Conservation (phyloP, 257 asterid genomes). For the Solanum virginianum region DNA sequence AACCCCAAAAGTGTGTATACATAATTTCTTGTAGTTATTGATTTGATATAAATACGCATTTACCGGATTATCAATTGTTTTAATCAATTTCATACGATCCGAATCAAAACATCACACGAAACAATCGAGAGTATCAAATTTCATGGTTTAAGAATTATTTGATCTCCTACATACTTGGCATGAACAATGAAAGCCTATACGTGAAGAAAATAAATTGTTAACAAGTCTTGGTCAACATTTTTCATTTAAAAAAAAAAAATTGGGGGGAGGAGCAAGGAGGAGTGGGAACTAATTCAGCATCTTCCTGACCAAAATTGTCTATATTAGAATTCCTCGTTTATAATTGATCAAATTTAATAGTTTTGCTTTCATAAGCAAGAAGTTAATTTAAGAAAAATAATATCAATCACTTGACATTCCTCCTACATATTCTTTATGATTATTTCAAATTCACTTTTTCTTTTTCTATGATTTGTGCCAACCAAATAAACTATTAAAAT, state of each 20-base stretch:
- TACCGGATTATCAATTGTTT: neutral
- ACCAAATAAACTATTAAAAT: neutral
- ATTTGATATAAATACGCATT: neutral
- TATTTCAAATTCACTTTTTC: too few species aligned
- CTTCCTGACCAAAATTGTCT: too few species aligned
- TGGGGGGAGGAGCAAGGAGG: neutral
- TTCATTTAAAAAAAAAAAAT: neutral
- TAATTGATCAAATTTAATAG: too few species aligned
- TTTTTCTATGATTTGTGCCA: too few species aligned
- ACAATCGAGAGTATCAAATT: neutral
- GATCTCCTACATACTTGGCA: neutral
- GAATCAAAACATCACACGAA: neutral
- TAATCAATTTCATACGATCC: neutral
- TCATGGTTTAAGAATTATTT: neutral
- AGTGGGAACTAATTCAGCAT: too few species aligned
- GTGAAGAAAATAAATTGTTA: neutral
- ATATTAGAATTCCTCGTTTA: too few species aligned
- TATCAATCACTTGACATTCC: too few species aligned
- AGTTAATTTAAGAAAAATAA: too few species aligned
- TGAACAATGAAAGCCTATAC: neutral
- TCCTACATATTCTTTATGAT: too few species aligned
- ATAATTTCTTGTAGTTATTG: neutral
- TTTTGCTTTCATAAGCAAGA: too few species aligned
- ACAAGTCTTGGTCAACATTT: neutral
- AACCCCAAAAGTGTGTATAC: neutral